Conservation (phyloP, 2,329 filamentous ascomycete genomes). For the Sporothrix inflata region DNA sequence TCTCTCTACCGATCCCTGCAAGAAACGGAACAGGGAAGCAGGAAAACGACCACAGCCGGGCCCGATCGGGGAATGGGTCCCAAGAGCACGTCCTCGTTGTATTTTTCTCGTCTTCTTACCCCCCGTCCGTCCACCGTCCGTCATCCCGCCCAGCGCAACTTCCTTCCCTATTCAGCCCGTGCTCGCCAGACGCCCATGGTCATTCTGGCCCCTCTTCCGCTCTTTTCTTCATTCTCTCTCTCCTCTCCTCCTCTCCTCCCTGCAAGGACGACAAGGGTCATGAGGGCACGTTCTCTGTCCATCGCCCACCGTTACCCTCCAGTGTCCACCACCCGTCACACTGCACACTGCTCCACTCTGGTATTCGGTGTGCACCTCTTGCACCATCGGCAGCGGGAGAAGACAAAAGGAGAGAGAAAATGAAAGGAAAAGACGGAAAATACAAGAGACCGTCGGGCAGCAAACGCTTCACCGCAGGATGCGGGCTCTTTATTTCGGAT, state of each 20-base stretch:
- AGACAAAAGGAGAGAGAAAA: neutral
- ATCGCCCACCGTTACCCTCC: neutral
- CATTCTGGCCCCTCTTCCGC: neutral
- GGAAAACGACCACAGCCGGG: neutral
- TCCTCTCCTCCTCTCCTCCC: neutral
- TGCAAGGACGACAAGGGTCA: conserved; percentile 7
- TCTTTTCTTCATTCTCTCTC: neutral
- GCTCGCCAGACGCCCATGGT: conserved; percentile 12
- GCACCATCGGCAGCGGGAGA: neutral
- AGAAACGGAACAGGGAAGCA: neutral
- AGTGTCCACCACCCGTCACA: neutral
- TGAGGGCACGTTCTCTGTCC: conserved; percentile 13
- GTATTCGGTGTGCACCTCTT: conserved; percentile 3
- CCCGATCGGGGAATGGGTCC: conserved; percentile 6
- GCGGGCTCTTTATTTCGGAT: conserved; percentile 19
- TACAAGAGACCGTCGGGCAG: neutral
- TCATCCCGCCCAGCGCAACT: neutral
- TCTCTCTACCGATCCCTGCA: neutral
- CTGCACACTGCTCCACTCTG: neutral
- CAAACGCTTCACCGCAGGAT: neutral
- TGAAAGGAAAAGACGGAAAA: neutral
- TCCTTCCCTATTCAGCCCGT: conserved; percentile 19
- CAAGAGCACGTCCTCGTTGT: neutral
- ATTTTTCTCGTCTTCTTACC: neutral
- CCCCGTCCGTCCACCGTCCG: neutral